Percentiles rank a stretch among this genome's conserved stretches.
These are phyloP conservation scores for Carex arenaria DNA, from an alignment of 202 grass and related monocot species.

Conservation along the genomic window DNA sequence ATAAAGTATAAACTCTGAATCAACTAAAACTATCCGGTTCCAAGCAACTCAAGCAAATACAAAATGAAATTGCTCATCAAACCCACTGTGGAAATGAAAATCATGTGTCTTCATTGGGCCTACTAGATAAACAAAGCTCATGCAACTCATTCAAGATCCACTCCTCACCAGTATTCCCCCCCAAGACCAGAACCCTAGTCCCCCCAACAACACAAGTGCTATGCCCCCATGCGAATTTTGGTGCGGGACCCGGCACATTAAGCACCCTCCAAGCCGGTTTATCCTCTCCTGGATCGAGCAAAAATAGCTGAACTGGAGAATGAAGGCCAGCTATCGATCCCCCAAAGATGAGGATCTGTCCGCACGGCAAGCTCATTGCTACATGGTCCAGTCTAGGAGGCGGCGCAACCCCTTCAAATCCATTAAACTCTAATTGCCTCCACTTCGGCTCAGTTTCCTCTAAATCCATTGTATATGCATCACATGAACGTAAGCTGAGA, in stretches of 20 bases:
- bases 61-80: constrained; percentile 9
- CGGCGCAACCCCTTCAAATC: constrained; percentile 41
- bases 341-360: constrained; percentile 82
- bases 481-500: constrained; percentile 54
- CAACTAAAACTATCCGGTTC: not conserved
- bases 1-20: not conserved
- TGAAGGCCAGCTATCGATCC: constrained; percentile 78
- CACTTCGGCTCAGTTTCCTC: constrained; percentile 60
- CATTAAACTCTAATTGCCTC: constrained; percentile 51
- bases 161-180: constrained; percentile 78
- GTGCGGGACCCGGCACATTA: constrained; percentile 63
- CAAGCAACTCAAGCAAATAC: not conserved
- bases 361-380: constrained; percentile 67
- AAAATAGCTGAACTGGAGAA: constrained; percentile 61
- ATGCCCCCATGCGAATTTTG: constrained; percentile 90
- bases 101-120: constrained; percentile 39
- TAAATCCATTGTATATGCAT: constrained; percentile 60
- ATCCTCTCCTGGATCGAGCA: constrained; percentile 63
- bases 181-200: constrained; percentile 69
- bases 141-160: constrained; percentile 94
- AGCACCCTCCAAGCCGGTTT: constrained; percentile 68
- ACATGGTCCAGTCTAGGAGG: constrained; percentile 88
- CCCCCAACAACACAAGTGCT: constrained; percentile 87
- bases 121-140: constrained; percentile 78
- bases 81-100: not conserved